Base-by-base conservation (phyloP, 495 filamentous ascomycete species). In the Podospora fimiseda region DNA sequence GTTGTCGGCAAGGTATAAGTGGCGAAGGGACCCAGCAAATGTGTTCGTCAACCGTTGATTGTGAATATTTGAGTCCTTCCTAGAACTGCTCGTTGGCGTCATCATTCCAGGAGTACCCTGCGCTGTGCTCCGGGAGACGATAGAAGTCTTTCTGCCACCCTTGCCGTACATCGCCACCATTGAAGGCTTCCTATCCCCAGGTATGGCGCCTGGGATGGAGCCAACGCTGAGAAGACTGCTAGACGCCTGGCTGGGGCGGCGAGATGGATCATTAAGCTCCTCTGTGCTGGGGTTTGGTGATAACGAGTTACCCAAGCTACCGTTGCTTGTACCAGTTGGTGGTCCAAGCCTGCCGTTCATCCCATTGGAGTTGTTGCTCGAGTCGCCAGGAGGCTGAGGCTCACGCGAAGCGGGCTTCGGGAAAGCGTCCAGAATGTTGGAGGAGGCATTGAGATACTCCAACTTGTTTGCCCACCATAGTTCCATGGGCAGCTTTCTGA, bases 1-100 rank as follows among this genome's bases (percentile, higher is more conserved):
- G 62, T 99, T 99, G 64, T 99, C 93, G 5, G 93, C 94, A 45
- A 99, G 77, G 58, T 86, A 90, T 1, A 99, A 70, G 61, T 93
- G 83, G 50, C 85, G 77, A 37, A 98, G 74, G 13, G 89, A 93
- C 4, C 82, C 82, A 30, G 88, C 85, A 74, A 98, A 95, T 1
- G 90, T 97, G 48, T 83, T 85, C 15, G 82, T 78, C 23, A 91
- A 67, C 57, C 87, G 82, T 46, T 75, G 79, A 7, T 89, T 46
- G 4, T 43, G 87, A 47, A 91, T 80, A 42, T 82, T 82, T 0
- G 93, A 97, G 63, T 98, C 93, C 70, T 98, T 98, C 58, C 93
- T 81, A 20, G 63, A 53, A 20, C 61, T 56, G 30, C 74, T 70
- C 4, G 77, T 69, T 1, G 81, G 80, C 39, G 84, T 84, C 57